These are phyloP conservation scores for Cladosporium sp. DNA, from an alignment of 2,329 filamentous ascomycete species.

Conservation along the genomic window DNA sequence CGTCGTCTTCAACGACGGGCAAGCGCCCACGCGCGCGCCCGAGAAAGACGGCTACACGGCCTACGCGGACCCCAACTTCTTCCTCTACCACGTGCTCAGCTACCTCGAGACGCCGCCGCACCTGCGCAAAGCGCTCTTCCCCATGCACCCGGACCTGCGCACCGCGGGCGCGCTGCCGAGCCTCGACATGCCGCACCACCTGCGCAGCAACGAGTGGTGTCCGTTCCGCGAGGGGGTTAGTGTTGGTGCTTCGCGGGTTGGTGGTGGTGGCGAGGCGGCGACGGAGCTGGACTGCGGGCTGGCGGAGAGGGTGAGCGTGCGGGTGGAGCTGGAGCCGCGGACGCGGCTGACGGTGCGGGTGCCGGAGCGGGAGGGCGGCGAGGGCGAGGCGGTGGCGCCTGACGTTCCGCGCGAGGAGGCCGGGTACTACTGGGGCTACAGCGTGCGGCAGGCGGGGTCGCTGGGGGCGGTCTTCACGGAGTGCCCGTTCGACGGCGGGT, in stretches of 20 bases:
- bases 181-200: slow-evolving; percentile 80
- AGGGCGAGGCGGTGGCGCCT: slow-evolving; percentile 49
- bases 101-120: slow-evolving; percentile 83
- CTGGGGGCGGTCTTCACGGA: slow-evolving; percentile 73
- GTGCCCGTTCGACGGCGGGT: slow-evolving; percentile 66
- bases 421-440: slow-evolving; percentile 85
- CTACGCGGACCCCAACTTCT: slow-evolving; percentile 70
- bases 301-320: slow-evolving; percentile 44
- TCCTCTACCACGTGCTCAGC: slow-evolving; percentile 69
- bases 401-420: slow-evolving; percentile 63
- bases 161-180: slow-evolving; percentile 68
- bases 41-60: slow-evolving; percentile 53
- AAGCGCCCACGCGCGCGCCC: slow-evolving; percentile 27
- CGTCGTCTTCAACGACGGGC: slow-evolving; percentile 71
- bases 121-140: slow-evolving; percentile 69
- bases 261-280: slow-evolving; percentile 28
- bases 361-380: slow-evolving; percentile 26
- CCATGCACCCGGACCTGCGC: slow-evolving; percentile 69
- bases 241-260: slow-evolving; percentile 33
- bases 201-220: slow-evolving; percentile 69
- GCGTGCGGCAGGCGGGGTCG: slow-evolving; percentile 57
- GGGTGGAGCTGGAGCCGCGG: slow-evolving; percentile 58
- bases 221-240: slow-evolving; percentile 74
- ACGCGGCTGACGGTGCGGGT: slow-evolving; percentile 70
- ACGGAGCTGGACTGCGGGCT: slow-evolving; percentile 48